These are phyloP conservation scores for Oryza officinalis DNA, from an alignment of 176 grass and related monocot genomes.

Conservation along the genomic window DNA sequence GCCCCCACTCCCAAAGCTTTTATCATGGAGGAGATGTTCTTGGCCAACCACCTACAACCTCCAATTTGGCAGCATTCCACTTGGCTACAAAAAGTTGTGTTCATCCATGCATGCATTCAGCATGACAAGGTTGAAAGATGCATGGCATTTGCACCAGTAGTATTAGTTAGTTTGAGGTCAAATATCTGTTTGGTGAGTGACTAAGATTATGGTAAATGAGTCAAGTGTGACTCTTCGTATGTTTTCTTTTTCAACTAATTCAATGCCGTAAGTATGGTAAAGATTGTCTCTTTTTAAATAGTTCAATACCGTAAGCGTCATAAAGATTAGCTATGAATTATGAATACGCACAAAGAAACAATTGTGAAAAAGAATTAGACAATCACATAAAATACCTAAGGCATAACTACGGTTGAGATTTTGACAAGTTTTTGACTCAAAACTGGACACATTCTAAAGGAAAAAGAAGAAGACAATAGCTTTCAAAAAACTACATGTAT, in stretches of 20 bases:
- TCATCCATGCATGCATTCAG: neutral
- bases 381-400: neutral
- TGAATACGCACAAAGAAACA: neutral
- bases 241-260: neutral
- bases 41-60: conserved; percentile 16
- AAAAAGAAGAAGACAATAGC: neutral
- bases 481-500: no score
- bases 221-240: neutral
- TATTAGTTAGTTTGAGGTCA: neutral
- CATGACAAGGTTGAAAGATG: neutral
- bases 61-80: neutral
- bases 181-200: neutral
- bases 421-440: no score
- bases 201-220: neutral
- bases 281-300: neutral
- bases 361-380: neutral
- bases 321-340: neutral
- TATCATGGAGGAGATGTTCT: neutral
- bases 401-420: no score
- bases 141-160: neutral
- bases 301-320: neutral
- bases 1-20: conserved; percentile 3
- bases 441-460: neutral
- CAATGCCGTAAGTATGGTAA: neutral
- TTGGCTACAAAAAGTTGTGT: neutral